Conservation (phyloP, 1,284 basidiomycete genomes). For the Ceratobasidium sp. region DNA sequence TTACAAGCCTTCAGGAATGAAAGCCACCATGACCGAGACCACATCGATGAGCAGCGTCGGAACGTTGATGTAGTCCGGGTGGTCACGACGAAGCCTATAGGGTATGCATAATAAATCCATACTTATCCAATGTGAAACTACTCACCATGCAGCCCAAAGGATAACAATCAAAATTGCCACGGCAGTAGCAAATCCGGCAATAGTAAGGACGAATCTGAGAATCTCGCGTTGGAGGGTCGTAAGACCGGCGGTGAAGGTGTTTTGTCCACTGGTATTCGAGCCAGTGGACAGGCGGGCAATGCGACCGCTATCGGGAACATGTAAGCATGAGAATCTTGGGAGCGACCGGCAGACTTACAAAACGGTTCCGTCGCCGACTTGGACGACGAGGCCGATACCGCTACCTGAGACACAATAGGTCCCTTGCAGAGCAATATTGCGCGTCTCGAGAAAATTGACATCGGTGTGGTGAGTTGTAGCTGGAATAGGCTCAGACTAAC, state of each 20-base stretch:
- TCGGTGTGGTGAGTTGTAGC: constrained; percentile 48
- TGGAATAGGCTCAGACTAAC: constrained; percentile 45
- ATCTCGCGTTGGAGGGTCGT: constrained; percentile 54
- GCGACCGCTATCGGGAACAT: constrained; percentile 46
- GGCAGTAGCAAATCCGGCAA: constrained; percentile 45
- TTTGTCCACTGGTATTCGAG: constrained; percentile 44
- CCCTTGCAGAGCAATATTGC: constrained; percentile 56
- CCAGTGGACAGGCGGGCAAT: constrained; percentile 51
- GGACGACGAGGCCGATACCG: constrained; percentile 44
- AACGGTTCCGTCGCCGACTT: constrained; percentile 44
- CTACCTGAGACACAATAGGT: constrained; percentile 60
- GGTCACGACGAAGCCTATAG: constrained; percentile 49
- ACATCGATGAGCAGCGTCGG: constrained; percentile 63
- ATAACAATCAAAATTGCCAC: constrained; percentile 63
- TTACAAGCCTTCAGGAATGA: constrained; percentile 59
- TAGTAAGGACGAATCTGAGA: constrained; percentile 53
- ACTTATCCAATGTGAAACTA: not conserved
- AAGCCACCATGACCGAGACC: constrained; percentile 67
- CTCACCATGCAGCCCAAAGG: constrained; percentile 61
- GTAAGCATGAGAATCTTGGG: not conserved
- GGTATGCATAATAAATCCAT: not conserved
- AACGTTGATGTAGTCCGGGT: constrained; percentile 63
- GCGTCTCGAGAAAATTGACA: constrained; percentile 45
- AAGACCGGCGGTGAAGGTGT: constrained; percentile 37
- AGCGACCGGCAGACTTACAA: constrained; percentile 43